Conservation (phyloP, 106 monocot genomes). For the Dendrobium chrysotoxum region DNA sequence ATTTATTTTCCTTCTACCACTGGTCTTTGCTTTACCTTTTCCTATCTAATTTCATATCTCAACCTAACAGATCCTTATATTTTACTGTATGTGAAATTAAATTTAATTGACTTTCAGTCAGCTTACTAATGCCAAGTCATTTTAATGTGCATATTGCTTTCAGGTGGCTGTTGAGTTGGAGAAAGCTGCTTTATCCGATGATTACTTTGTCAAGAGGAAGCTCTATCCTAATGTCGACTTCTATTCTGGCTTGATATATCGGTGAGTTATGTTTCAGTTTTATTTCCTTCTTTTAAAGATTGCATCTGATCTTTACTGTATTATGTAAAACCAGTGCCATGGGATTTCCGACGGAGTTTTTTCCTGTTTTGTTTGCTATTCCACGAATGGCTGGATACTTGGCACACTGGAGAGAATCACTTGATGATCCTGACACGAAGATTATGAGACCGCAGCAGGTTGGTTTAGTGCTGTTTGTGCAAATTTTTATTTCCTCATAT, state of each 20-base stretch:
- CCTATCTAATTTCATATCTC: not conserved
- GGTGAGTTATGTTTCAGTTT: slow-evolving; percentile 22
- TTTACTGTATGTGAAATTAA: not conserved
- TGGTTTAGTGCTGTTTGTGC: slow-evolving; percentile 7
- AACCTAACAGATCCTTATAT: not conserved
- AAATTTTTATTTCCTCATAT: not conserved
- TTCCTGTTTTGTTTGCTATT: slow-evolving; percentile 83
- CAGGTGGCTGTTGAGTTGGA: slow-evolving; percentile 95
- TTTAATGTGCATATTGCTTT: not conserved
- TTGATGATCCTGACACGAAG: slow-evolving; percentile 99
- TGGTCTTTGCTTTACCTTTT: not conserved
- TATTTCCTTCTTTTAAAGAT: not conserved
- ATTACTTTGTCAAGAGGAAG: slow-evolving; percentile 86
- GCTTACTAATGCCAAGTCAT: not conserved
- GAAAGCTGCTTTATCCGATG: slow-evolving; percentile 92
- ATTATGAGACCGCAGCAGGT: slow-evolving; percentile 98
- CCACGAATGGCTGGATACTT: slow-evolving; percentile 97
- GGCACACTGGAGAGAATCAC: slow-evolving; percentile 95
- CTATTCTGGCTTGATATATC: slow-evolving; percentile 91
- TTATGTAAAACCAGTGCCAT: slow-evolving; percentile 58
- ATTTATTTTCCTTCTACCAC: not conserved
- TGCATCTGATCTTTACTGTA: slow-evolving; percentile 14
- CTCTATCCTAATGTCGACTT: slow-evolving; percentile 99
- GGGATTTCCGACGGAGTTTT: slow-evolving; percentile 97
- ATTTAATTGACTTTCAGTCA: not conserved